Percentiles rank a stretch among this genome's conserved stretches.
phyloP scores from a whole-genome alignment of 805 yeast genomes.

The Pichia exigua region DNA sequence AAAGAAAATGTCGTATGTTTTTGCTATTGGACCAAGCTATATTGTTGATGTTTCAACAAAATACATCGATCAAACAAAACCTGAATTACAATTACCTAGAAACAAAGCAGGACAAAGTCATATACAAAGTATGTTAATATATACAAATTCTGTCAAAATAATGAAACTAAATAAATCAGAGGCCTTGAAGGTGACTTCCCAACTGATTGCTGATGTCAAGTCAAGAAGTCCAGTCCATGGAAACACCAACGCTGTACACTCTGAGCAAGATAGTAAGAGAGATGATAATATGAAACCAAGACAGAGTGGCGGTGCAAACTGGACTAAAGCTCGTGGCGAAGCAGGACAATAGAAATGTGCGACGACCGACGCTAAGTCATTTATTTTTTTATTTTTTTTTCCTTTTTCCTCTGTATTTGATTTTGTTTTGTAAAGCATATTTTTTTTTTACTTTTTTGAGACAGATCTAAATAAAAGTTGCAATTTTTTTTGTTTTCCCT shows the following conservation, averaged over 20 bases:
- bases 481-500: neutral
- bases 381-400: neutral
- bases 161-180: neutral
- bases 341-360: slow-evolving; percentile 35
- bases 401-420: neutral
- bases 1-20: slow-evolving; percentile 81
- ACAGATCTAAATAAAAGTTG: neutral
- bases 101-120: slow-evolving; percentile 35
- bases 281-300: slow-evolving; percentile 36
- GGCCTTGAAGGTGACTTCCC: slow-evolving; percentile 4
- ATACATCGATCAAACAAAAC: slow-evolving; percentile 39
- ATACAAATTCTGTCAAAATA: slow-evolving; percentile 25
- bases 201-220: slow-evolving; percentile 5
- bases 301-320: slow-evolving; percentile 66
- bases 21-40: slow-evolving; percentile 60
- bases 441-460: neutral
- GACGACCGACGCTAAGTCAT: neutral
- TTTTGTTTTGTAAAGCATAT: neutral
- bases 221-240: neutral
- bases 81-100: slow-evolving; percentile 39
- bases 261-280: too few species aligned
- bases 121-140: slow-evolving; percentile 29
- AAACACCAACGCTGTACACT: neutral
- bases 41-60: slow-evolving; percentile 61
- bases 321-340: slow-evolving; percentile 81